phyloP scores from a whole-genome alignment of 1,139 yeast genomes.

The Saccharomyces pastorianus region DNA sequence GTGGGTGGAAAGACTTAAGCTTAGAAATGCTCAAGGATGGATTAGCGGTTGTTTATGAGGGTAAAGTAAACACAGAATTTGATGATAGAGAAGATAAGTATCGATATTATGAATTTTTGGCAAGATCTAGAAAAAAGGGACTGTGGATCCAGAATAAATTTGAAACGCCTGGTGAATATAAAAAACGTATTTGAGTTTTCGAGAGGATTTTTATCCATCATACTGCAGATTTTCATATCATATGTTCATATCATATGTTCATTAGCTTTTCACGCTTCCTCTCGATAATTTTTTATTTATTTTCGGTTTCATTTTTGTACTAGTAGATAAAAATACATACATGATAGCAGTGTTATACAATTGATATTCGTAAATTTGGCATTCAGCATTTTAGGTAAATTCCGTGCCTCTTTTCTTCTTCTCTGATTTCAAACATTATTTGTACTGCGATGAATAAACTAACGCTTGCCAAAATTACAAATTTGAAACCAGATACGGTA shows the following conservation, averaged over 20 bases:
- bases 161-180: conserved; percentile 78
- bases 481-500: conserved; percentile 61
- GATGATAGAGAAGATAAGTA: conserved; percentile 65
- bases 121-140: conserved; percentile 53
- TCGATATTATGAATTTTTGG: conserved; percentile 48
- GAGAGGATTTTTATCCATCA: background rate
- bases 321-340: background rate
- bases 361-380: conserved; percentile 34
- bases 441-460: conserved; percentile 79
- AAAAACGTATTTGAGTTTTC: conserved; percentile 31
- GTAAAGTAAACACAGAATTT: conserved; percentile 73
- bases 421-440: conserved; percentile 89
- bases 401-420: conserved; percentile 74
- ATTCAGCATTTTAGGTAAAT: conserved; percentile 78
- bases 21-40: conserved; percentile 81
- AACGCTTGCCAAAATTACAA: conserved; percentile 54
- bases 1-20: conserved; percentile 71
- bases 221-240: background rate
- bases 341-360: background rate
- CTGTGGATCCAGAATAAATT: conserved; percentile 58
- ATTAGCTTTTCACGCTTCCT: background rate
- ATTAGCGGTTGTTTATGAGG: conserved; percentile 80
- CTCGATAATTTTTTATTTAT: background rate
- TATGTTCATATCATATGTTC: background rate
- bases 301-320: background rate